These are phyloP conservation scores for Calonectria honghensis DNA, from an alignment of 2,329 filamentous ascomycete species.

Conservation along the genomic window DNA sequence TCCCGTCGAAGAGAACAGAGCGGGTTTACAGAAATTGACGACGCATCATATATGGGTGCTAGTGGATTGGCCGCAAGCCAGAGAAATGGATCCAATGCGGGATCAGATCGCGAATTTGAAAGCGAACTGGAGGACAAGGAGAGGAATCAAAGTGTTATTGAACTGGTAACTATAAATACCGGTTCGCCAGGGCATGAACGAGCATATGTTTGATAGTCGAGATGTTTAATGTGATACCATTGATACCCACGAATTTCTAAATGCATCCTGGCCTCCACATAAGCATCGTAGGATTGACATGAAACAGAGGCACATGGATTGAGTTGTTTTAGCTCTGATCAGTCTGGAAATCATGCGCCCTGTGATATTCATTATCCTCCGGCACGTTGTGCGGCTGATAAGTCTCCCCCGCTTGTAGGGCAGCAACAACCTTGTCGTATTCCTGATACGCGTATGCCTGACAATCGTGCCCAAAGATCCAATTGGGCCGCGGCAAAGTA, in stretches of 20 bases:
- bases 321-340: no score
- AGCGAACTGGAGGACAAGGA: background rate
- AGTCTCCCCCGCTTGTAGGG: background rate
- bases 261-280: background rate
- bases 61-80: constrained; percentile 5
- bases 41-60: constrained; percentile 12
- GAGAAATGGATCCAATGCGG: background rate
- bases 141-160: background rate
- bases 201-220: constrained; percentile 1
- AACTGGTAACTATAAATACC: background rate
- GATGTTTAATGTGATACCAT: background rate
- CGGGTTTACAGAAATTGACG: constrained; percentile 21
- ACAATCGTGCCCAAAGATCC: constrained; percentile 19
- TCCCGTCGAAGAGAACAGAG: constrained; percentile 1
- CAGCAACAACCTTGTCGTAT: constrained; percentile 4
- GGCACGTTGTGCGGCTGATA: constrained; percentile 20
- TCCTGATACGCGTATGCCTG: constrained; percentile 23
- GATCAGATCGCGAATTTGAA: background rate
- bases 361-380: constrained; percentile 1
- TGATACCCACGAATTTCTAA: constrained; percentile 18
- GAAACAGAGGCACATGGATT: background rate
- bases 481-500: background rate
- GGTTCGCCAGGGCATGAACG: background rate
- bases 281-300: background rate
- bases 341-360: background rate